Evolutionary conservation across 371 early-diverging fungal species (phyloP).

Genomic region (Mucor circinelloides): DNA sequence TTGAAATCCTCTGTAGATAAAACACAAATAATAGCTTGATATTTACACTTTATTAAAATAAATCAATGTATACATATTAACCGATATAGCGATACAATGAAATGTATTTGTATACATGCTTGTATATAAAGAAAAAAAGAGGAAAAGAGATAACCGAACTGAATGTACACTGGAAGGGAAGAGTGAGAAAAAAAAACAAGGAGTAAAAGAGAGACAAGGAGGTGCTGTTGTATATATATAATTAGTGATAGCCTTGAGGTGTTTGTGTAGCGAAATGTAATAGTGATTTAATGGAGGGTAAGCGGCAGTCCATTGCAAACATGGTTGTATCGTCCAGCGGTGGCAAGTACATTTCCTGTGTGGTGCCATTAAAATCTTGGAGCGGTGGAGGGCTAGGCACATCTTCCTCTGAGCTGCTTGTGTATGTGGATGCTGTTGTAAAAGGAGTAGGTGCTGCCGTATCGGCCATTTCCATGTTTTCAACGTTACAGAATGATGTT

Average conservation of each 20-base stretch:
- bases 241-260: not conserved
- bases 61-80: not conserved
- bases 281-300: conserved; percentile 26
- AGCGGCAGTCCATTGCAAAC: conserved; percentile 11
- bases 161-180: not conserved
- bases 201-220: not conserved
- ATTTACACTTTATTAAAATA: conserved; percentile 1
- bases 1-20: not conserved
- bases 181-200: not conserved
- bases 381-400: not conserved
- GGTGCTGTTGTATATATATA: not conserved
- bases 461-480: conserved; percentile 6
- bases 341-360: conserved; percentile 13
- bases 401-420: conserved; percentile 4
- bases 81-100: not conserved
- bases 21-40: not conserved
- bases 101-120: not conserved
- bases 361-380: not conserved
- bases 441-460: not conserved
- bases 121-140: not conserved
- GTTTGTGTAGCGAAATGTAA: not conserved
- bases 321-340: conserved; percentile 10
- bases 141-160: not conserved
- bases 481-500: conserved; percentile 4
- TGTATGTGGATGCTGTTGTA: not conserved